Percentiles rank a stretch among this genome's conserved stretches.
Conservation (phyloP, 257 asterid species). For the Solanum virginianum region DNA sequence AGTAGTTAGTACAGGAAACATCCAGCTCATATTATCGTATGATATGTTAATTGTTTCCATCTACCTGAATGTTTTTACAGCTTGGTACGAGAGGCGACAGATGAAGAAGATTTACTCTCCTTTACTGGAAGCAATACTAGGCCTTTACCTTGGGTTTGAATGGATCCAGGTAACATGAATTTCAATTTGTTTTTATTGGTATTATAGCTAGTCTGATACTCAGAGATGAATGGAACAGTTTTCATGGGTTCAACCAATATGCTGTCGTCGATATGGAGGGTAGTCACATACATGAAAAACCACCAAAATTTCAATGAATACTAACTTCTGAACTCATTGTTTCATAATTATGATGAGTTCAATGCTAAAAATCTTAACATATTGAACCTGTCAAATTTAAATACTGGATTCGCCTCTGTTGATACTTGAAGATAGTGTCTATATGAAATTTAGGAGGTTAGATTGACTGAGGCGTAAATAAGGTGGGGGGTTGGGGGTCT, state of each 20-base stretch:
- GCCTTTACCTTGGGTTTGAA: slow-evolving; percentile 89
- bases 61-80: slow-evolving; percentile 23
- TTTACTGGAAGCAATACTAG: slow-evolving; percentile 64
- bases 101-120: slow-evolving; percentile 96
- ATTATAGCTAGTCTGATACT: neutral
- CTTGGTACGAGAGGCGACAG: slow-evolving; percentile 89
- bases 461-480: too few species aligned
- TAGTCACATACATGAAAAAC: neutral
- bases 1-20: neutral
- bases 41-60: neutral
- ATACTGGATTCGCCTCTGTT: neutral
- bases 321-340: neutral
- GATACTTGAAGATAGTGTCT: neutral
- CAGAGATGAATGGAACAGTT: neutral
- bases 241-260: neutral
- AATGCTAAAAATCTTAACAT: neutral
- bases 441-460: neutral
- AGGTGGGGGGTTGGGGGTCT: too few species aligned
- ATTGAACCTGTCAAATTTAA: neutral
- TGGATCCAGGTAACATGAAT: slow-evolving; percentile 70
- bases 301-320: neutral
- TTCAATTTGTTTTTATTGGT: neutral
- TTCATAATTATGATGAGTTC: neutral
- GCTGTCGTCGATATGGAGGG: neutral
- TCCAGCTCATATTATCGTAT: neutral